These are phyloP conservation scores for Acer saccharum DNA, from an alignment of 345 rosid genomes.

Conservation along the genomic window DNA sequence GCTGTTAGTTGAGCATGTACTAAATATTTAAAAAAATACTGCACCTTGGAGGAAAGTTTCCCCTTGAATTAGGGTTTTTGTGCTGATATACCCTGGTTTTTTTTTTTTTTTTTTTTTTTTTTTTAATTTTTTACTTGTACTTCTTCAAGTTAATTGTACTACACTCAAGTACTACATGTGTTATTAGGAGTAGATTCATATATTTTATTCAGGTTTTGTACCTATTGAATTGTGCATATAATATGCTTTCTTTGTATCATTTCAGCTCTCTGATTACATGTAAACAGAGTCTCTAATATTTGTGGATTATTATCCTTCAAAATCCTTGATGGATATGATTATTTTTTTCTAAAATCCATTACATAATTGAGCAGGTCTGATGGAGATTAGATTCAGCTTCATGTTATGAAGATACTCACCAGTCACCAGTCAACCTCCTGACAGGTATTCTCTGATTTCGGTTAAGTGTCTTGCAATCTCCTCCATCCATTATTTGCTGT, in stretches of 20 bases:
- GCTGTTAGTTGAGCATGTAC: constrained; percentile 19
- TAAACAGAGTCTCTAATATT: not conserved
- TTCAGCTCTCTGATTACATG: not conserved
- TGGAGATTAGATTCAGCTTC: not conserved
- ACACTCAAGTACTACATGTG: constrained; percentile 6
- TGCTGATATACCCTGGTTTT: not conserved
- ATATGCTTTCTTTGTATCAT: not conserved
- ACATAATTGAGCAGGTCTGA: not conserved
- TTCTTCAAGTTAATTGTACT: not conserved
- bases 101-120: no score
- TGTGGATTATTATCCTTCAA: not conserved
- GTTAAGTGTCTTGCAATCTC: not conserved
- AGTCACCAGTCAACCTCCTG: not conserved
- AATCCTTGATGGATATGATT: no score
- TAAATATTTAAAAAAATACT: not conserved
- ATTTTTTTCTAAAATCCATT: not conserved
- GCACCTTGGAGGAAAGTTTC: not conserved
- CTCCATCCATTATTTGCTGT: not conserved
- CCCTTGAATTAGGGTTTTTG: not conserved
- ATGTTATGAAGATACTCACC: not conserved
- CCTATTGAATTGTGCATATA: constrained; percentile 1
- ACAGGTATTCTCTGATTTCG: not conserved
- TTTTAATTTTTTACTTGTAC: not conserved
- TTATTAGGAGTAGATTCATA: not conserved
- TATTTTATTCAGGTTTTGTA: constrained; percentile 2